These are phyloP conservation scores for Poronia punctata DNA, from an alignment of 495 filamentous ascomycete genomes.

Conservation along the genomic window DNA sequence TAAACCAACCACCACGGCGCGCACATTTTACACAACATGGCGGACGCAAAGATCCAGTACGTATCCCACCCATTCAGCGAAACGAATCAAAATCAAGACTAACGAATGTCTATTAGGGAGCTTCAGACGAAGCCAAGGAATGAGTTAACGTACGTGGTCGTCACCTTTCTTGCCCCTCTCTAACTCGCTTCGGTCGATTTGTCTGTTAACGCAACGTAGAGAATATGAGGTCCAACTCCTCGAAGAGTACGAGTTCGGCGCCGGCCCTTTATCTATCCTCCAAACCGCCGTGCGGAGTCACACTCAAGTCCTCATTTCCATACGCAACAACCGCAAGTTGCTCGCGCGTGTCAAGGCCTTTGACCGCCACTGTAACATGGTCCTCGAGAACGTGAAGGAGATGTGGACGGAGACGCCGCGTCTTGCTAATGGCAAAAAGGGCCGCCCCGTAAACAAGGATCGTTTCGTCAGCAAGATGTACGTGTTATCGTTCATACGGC, in stretches of 20 bases:
- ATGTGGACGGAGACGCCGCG: conserved; percentile 98
- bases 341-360: conserved; percentile 47
- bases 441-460: conserved; percentile 92
- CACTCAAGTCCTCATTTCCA: conserved; percentile 79
- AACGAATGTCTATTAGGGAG: conserved; percentile 48
- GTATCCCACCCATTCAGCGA: conserved; percentile 12
- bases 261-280: conserved; percentile 79
- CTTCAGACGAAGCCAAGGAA: conserved; percentile 71
- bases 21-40: conserved; percentile 45
- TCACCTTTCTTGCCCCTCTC: too few species aligned
- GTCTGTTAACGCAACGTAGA: too few species aligned
- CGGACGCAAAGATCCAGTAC: conserved; percentile 74
- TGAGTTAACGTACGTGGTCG: conserved; percentile 66
- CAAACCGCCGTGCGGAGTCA: conserved; percentile 85
- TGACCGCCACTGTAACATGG: conserved; percentile 68
- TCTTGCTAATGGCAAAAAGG: conserved; percentile 67
- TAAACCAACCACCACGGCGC: background rate
- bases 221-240: conserved; percentile 86
- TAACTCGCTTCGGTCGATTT: too few species aligned
- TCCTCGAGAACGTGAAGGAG: conserved; percentile 97
- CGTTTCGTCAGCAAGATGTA: conserved; percentile 98
- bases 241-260: conserved; percentile 84
- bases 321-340: conserved; percentile 89
- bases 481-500: conserved; percentile 19
- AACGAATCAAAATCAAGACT: conserved; percentile 9